These are phyloP conservation scores for Nitzschia inconspicua DNA, from an alignment of 108 stramenopile species.

Conservation along the genomic window DNA sequence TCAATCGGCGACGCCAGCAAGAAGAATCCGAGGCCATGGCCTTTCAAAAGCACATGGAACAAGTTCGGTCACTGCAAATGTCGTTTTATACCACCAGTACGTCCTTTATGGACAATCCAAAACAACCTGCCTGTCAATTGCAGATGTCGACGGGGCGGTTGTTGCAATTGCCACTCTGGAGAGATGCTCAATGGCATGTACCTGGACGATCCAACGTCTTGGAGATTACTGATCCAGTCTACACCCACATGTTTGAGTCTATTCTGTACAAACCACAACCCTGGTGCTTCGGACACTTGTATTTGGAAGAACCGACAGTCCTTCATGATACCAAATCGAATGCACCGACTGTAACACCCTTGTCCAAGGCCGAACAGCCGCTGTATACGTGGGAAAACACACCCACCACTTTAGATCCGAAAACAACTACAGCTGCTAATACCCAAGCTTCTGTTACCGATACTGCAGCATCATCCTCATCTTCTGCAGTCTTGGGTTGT, in stretches of 20 bases:
- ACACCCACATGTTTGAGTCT: constrained; percentile 78
- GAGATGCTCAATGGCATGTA: constrained; percentile 65
- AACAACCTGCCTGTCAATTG: not conserved
- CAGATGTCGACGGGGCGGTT: not conserved
- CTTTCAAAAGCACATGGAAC: constrained; percentile 23
- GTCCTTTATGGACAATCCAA: not conserved
- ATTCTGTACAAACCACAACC: constrained; percentile 40
- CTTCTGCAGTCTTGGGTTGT: constrained; percentile 34
- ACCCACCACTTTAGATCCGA: too few species aligned
- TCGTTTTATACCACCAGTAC: constrained; percentile 19
- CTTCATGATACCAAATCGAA: too few species aligned
- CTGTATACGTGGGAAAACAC: constrained; percentile 38
- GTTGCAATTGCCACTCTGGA: constrained; percentile 1
- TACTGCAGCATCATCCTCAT: not conserved
- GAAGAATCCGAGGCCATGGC: constrained; percentile 20
- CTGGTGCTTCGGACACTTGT: constrained; percentile 69
- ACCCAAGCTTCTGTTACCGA: not conserved
- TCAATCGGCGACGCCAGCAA: too few species aligned
- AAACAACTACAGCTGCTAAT: too few species aligned
- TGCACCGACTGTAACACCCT: too few species aligned
- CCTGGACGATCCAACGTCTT: constrained; percentile 77
- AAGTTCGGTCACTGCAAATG: constrained; percentile 36
- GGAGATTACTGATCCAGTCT: constrained; percentile 63
- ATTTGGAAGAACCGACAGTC: too few species aligned
- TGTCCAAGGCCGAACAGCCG: constrained; percentile 9